Evolutionary conservation across 805 yeast species (phyloP).

Genomic region (Candida glaebosa): DNA sequence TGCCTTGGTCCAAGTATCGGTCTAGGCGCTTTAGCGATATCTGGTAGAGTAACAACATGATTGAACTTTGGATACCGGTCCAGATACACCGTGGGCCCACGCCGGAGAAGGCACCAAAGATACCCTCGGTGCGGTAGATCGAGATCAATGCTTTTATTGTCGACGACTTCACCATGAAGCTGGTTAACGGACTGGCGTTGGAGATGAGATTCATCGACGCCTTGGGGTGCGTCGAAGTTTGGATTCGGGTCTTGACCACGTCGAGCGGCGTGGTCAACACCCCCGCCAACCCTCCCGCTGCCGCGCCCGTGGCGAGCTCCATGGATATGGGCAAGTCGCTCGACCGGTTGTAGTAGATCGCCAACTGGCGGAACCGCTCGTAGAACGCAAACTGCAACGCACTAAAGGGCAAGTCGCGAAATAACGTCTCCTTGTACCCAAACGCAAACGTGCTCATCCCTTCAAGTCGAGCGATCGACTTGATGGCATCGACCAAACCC

Average conservation of each 20-base stretch:
- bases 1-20: conserved; percentile 6
- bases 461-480: conserved; percentile 61
- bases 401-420: conserved; percentile 91
- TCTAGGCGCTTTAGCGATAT: conserved; percentile 58
- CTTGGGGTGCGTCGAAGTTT: conserved; percentile 63
- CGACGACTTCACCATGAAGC: conserved; percentile 17
- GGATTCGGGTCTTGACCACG: conserved; percentile 88
- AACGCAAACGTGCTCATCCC: conserved; percentile 74
- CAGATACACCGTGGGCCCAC: conserved; percentile 96
- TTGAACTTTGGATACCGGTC: conserved; percentile 94
- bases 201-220: conserved; percentile 53
- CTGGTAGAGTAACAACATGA: conserved; percentile 89
- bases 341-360: conserved; percentile 35
- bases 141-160: conserved; percentile 30
- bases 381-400: conserved; percentile 96
- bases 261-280: conserved; percentile 86
- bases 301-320: conserved; percentile 87
- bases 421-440: conserved; percentile 92
- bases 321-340: conserved; percentile 50
- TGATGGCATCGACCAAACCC: conserved; percentile 68
- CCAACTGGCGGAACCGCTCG: conserved; percentile 70
- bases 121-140: conserved; percentile 71
- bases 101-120: conserved; percentile 80
- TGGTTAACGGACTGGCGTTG: conserved; percentile 6
- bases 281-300: conserved; percentile 94